Evolutionary conservation across 208 protist genomes (phyloP).

Genomic region (Endotrypanum monterogeii): DNA sequence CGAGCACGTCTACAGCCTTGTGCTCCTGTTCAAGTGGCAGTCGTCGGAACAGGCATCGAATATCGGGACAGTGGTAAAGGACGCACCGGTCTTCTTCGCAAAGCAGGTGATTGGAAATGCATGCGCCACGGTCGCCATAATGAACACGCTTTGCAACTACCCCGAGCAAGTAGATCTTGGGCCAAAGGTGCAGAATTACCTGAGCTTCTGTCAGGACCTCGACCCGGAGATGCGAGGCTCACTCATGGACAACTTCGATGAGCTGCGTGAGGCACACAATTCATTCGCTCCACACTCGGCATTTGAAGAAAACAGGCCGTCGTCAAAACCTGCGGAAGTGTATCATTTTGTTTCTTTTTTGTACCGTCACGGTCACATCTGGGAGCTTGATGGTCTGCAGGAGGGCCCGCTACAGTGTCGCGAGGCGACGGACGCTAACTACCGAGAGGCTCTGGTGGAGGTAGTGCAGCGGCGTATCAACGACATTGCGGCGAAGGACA

Average conservation of each 20-base stretch:
- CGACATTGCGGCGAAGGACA: conserved; percentile 61
- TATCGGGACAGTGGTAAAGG: conserved; percentile 37
- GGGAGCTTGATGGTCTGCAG: conserved; percentile 98
- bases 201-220: conserved; percentile 70
- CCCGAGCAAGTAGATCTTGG: conserved; percentile 90
- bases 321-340: conserved; percentile 19
- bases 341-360: conserved; percentile 98
- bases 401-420: conserved; percentile 83
- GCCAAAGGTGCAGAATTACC: conserved; percentile 79
- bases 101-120: conserved; percentile 96
- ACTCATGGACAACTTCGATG: conserved; percentile 77
- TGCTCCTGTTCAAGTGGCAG: conserved; percentile 98
- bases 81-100: conserved; percentile 94
- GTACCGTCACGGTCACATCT: conserved; percentile 92
- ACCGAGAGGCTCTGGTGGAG: conserved; percentile 63
- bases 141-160: conserved; percentile 97
- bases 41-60: conserved; percentile 27
- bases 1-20: conserved; percentile 92
- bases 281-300: conserved; percentile 88
- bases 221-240: conserved; percentile 73
- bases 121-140: conserved; percentile 98
- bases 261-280: conserved; percentile 95
- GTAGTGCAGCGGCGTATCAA: conserved; percentile 91
- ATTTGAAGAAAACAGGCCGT: conserved; percentile 39
- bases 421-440: conserved; percentile 69